Evolutionary conservation across 441 rosid genomes (phyloP), one percentile per base, ranked within the genome.

Genomic region (Adansonia grandidieri): DNA sequence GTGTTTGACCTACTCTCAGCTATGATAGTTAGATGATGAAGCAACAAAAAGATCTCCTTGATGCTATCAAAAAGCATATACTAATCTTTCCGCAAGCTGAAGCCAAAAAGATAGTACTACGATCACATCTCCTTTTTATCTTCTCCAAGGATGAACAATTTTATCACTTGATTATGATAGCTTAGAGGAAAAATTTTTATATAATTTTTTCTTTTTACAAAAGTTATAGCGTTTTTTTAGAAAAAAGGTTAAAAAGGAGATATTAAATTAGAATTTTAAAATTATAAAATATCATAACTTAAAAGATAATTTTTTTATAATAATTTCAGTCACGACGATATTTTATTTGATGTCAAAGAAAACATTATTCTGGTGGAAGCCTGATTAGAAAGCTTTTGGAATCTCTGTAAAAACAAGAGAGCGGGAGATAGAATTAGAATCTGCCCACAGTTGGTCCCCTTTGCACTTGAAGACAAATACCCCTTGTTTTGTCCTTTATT

Each of bases 401-500:
- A 63, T 72, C 45, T 45, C 47, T 13, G 11, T 17, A 42, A 0
- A 56, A 40, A 65, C 22, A 44, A 32, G 22, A 45, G 24, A 63
- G 14, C 42, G 5, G 42, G 42, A 37, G 42, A 37, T 37, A 37
- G 42, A 37, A 37, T 37, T 37, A 15, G 45, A 73, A 78, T 72
- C 73, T 40, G 57, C 66, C 73, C 9, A 20, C 13, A 50, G 1
- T 65, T 74, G 67, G 48, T 6, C 71, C 63, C 20, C 68, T 20
- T 60, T 61, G 56, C 45, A 5, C 62, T 71, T 4, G 32, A 4
- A 20, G 76, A 78, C 81, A 24, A 73, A 4, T 0, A 28, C 19
- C 20, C 63, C 56, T 37, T n/a, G 32, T 17, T 80, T 69, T 80
- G 71, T 60, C 71, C 48, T 9, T 75, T 45, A 28, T 37, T 42